phyloP scores from a whole-genome alignment of 2,329 filamentous ascomycete genomes.

The Cladosporium cucumerinum region DNA sequence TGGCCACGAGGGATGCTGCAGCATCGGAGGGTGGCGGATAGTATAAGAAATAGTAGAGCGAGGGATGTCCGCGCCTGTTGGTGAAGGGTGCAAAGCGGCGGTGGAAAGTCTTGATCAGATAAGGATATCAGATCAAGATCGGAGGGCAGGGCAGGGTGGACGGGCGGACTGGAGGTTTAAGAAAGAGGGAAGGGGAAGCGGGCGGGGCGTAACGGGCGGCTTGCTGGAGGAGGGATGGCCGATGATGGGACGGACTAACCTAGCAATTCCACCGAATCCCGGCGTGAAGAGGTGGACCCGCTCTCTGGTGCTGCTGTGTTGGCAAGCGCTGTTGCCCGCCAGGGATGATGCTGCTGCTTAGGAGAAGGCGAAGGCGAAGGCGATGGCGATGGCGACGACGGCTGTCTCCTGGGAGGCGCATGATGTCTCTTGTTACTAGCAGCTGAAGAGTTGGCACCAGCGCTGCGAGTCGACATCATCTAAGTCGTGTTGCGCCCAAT shows the following conservation, averaged over 20 bases:
- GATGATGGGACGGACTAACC: not conserved
- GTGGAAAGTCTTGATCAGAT: constrained; percentile 8
- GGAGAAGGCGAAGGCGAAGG: not conserved
- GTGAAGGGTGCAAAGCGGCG: not conserved
- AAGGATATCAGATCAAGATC: constrained; percentile 6
- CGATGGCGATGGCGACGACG: not conserved
- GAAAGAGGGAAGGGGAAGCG: not conserved
- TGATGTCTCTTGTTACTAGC: not conserved
- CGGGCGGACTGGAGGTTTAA: not conserved
- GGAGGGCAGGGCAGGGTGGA: not conserved
- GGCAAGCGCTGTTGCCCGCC: not conserved
- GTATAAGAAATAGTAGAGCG: not conserved
- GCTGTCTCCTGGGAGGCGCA: not conserved
- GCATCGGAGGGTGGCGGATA: constrained; percentile 6
- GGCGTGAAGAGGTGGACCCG: not conserved
- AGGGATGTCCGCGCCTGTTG: not conserved
- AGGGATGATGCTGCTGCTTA: not conserved
- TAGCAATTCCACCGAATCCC: constrained; percentile 2
- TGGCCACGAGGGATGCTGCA: constrained; percentile 11
- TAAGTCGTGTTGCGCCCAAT: not conserved
- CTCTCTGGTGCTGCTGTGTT: not conserved
- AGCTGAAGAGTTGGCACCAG: not conserved
- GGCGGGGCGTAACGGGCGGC: not conserved
- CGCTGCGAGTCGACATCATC: constrained; percentile 7
- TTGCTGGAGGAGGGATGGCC: not conserved